These are phyloP conservation scores for Citrus trifoliata DNA, from an alignment of 345 rosid species.

Conservation along the genomic window DNA sequence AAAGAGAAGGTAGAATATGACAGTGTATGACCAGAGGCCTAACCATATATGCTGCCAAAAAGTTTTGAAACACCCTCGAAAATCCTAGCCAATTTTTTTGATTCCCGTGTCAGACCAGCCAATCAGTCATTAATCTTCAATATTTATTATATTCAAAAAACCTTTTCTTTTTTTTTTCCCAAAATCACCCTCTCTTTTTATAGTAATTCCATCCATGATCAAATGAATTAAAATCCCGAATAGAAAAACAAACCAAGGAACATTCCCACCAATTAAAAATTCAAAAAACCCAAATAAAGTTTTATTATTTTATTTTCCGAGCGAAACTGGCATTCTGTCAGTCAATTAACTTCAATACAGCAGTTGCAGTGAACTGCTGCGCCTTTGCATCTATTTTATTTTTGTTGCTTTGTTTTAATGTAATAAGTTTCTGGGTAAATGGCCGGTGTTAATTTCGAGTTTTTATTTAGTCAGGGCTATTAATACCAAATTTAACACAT, in stretches of 20 bases:
- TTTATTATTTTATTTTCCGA: background rate
- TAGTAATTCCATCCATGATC: background rate
- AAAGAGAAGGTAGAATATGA: background rate
- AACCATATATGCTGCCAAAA: background rate
- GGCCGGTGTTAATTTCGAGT: background rate
- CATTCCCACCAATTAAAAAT: background rate
- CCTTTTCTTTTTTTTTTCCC: background rate
- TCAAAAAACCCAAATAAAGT: background rate
- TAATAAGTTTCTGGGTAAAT: too few relatives aligned
- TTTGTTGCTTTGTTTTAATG: too few relatives aligned
- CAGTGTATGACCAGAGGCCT: background rate
- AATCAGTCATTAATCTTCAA: too few relatives aligned
- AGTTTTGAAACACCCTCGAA: background rate
- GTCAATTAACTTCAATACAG: background rate
- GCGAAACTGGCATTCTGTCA: background rate
- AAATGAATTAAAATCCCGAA: background rate
- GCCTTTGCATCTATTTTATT: background rate
- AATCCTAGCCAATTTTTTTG: background rate
- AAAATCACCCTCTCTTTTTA: background rate
- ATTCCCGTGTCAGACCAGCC: slow-evolving; percentile 2
- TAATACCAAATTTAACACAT: background rate
- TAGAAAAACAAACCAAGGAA: background rate
- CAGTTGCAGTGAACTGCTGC: background rate
- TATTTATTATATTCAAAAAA: background rate
- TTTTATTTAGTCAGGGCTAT: background rate